phyloP scores from a whole-genome alignment of 1,284 basidiomycete species.

The Irpex lacteus region DNA sequence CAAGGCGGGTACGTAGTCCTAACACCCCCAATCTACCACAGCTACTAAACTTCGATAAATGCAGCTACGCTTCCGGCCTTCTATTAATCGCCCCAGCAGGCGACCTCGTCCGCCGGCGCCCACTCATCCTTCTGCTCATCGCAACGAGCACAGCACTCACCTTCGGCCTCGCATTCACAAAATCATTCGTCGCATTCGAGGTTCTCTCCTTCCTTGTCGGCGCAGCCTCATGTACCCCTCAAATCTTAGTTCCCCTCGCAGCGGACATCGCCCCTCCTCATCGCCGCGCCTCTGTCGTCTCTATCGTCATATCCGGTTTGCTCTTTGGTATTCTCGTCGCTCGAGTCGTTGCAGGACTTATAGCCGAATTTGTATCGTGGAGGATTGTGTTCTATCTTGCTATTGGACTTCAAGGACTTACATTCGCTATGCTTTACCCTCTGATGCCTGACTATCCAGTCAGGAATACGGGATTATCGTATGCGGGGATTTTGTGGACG shows the following conservation, averaged over 20 bases:
- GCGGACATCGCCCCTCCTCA: slow-evolving; percentile 48
- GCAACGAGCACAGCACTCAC: slow-evolving; percentile 33
- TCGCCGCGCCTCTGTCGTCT: slow-evolving; percentile 41
- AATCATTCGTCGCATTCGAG: slow-evolving; percentile 37
- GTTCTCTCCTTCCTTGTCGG: slow-evolving; percentile 43
- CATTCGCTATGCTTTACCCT: slow-evolving; percentile 34
- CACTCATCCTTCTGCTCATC: slow-evolving; percentile 42
- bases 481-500: slow-evolving; percentile 38
- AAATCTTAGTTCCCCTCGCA: slow-evolving; percentile 46
- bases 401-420: slow-evolving; percentile 34
- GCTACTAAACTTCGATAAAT: background rate
- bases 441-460: slow-evolving; percentile 46
- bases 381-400: slow-evolving; percentile 43
- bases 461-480: slow-evolving; percentile 34
- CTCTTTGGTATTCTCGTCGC: slow-evolving; percentile 47
- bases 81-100: slow-evolving; percentile 50
- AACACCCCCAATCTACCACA: background rate
- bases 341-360: slow-evolving; percentile 41
- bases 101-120: slow-evolving; percentile 49
- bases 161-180: slow-evolving; percentile 42
- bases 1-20: slow-evolving; percentile 42
- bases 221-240: slow-evolving; percentile 36
- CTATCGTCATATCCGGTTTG: slow-evolving; percentile 42
- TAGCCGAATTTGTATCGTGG: slow-evolving; percentile 41
- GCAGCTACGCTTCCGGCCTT: slow-evolving; percentile 44